A percentile compares a stretch with the other conserved stretches of the same genome.
Conservation (phyloP, 1,284 basidiomycete genomes). For the Pterula multifida region DNA sequence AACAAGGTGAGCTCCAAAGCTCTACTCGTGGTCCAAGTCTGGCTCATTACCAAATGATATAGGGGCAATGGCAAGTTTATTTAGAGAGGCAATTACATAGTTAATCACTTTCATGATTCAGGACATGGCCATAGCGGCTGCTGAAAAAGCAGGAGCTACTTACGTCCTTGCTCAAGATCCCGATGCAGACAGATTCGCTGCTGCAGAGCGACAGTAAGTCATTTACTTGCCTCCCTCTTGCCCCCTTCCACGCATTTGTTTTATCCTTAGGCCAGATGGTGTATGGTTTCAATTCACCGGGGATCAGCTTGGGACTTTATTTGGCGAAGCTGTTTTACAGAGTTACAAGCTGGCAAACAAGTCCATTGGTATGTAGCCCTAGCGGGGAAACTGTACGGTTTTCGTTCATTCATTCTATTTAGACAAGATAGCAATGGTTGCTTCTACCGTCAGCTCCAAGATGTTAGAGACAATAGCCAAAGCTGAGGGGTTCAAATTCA, state of each 20-base stretch:
- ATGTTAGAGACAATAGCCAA: conserved; percentile 71
- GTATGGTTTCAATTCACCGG: conserved; percentile 70
- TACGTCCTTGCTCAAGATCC: conserved; percentile 81
- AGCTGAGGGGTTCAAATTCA: conserved; percentile 68
- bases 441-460: conserved; percentile 80
- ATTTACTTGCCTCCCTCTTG: not conserved
- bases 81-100: no score
- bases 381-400: not conserved
- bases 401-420: conserved; percentile 11
- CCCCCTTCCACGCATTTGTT: not conserved
- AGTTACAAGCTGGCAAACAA: conserved; percentile 48
- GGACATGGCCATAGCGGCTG: conserved; percentile 59
- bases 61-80: no score
- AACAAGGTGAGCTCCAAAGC: conserved; percentile 60
- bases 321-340: conserved; percentile 52
- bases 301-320: conserved; percentile 71
- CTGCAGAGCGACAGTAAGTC: conserved; percentile 55
- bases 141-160: conserved; percentile 32
- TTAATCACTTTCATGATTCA: conserved; percentile 17
- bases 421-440: conserved; percentile 66
- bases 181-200: conserved; percentile 73
- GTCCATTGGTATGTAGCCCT: conserved; percentile 23
- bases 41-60: no score
- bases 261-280: conserved; percentile 30
- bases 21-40: no score